Percentiles rank a stretch among this genome's conserved stretches.
Evolutionary conservation across 2,329 filamentous ascomycete genomes (phyloP).

Genomic region (Rachicladosporium sp.): DNA sequence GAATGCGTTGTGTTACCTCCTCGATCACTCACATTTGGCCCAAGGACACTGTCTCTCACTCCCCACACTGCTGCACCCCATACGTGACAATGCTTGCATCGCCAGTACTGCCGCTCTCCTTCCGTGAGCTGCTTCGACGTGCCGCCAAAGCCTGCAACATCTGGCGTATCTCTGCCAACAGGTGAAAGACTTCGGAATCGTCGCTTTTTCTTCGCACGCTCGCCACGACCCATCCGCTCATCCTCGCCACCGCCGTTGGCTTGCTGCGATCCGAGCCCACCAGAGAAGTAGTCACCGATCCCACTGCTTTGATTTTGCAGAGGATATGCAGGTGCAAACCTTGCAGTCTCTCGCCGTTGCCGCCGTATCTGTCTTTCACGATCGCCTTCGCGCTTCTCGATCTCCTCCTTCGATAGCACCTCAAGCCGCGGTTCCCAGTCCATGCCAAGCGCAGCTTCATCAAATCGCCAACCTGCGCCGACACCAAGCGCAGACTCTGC

Average conservation of each 20-base stretch:
- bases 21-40: conserved; percentile 38
- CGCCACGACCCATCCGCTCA: conserved; percentile 80
- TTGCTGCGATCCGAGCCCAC: conserved; percentile 26
- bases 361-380: conserved; percentile 81
- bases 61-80: conserved; percentile 91
- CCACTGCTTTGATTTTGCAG: conserved; percentile 36
- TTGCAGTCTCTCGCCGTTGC: conserved; percentile 76
- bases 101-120: conserved; percentile 66
- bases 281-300: conserved; percentile 44
- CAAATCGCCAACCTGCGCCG: conserved; percentile 92
- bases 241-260: conserved; percentile 38
- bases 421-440: conserved; percentile 43
- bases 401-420: conserved; percentile 79
- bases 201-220: conserved; percentile 89
- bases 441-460: conserved; percentile 68
- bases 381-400: conserved; percentile 92
- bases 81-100: conserved; percentile 75
- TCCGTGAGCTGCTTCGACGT: conserved; percentile 55
- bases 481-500: conserved; percentile 33
- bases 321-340: conserved; percentile 42
- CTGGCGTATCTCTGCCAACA: conserved; percentile 68
- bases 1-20: too few relatives aligned
- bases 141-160: conserved; percentile 55
- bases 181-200: conserved; percentile 83
- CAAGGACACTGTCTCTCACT: conserved; percentile 55